Evolutionary conservation across 345 rosid species (phyloP).

Genomic region (Moricandia moricandioides): DNA sequence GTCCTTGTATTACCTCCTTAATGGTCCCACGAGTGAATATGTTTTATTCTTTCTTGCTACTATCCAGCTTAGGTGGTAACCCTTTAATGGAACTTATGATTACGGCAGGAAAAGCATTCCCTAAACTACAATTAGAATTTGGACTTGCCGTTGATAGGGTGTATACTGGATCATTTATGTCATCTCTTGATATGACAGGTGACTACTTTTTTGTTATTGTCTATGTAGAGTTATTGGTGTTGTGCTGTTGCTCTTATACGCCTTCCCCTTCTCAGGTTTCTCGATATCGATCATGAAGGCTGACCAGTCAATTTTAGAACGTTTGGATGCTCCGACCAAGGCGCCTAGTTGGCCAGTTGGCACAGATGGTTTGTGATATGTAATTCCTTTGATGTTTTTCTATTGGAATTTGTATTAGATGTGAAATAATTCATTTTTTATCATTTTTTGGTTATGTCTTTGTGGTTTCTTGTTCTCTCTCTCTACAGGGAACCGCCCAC

Average conservation of each 20-base stretch:
- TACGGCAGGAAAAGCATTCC: conserved; percentile 86
- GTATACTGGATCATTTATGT: conserved; percentile 95
- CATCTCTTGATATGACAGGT: conserved; percentile 99
- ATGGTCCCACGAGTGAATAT: background rate
- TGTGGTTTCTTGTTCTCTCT: background rate
- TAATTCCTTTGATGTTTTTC: background rate
- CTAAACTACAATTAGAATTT: conserved; percentile 83
- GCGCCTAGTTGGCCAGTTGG: conserved; percentile 95
- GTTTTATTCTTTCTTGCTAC: background rate
- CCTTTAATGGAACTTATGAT: conserved; percentile 94
- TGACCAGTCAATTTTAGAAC: conserved; percentile 59
- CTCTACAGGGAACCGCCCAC: conserved; percentile 68
- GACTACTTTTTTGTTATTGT: conserved; percentile 27
- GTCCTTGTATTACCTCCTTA: background rate
- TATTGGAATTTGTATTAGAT: background rate
- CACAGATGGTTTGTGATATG: conserved; percentile 59
- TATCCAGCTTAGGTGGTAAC: conserved; percentile 79
- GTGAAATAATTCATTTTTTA: background rate
- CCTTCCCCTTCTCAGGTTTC: conserved; percentile 53
- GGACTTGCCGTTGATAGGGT: conserved; percentile 98
- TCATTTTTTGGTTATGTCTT: conserved; percentile 9
- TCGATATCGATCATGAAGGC: conserved; percentile 94
- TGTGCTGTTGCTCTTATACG: conserved; percentile 11
- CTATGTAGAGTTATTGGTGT: conserved; percentile 1
- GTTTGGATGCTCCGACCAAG: conserved; percentile 80